A percentile compares a stretch with the other conserved stretches of the same genome.
Conservation (phyloP, 768 basidiomycete genomes). For the Leucocoprinus birnbaumii region DNA sequence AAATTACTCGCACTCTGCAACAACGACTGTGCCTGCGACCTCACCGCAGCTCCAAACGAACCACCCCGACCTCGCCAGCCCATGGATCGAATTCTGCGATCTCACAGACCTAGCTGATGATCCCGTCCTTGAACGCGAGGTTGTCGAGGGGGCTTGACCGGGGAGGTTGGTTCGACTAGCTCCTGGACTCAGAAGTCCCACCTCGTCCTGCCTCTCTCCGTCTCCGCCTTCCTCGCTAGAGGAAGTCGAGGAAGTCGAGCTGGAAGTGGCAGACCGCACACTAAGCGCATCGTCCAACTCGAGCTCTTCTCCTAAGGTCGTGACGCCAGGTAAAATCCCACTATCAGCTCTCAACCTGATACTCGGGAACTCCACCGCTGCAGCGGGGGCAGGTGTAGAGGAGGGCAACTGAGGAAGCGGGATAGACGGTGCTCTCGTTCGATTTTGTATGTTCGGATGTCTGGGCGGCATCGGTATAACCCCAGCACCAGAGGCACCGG, state of each 20-base stretch:
- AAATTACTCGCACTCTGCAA: conserved; percentile 57
- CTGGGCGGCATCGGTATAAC: conserved; percentile 43
- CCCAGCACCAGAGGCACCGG: conserved; percentile 16
- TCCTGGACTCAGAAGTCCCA: conserved; percentile 25
- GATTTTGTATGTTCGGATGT: conserved; percentile 26
- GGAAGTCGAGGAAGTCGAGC: too few relatives aligned
- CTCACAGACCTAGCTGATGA: conserved; percentile 7
- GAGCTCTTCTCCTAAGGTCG: conserved; percentile 22
- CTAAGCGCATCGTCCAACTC: conserved; percentile 24
- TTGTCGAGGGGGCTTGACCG: background rate
- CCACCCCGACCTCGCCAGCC: conserved; percentile 35
- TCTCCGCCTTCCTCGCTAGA: conserved; percentile 2
- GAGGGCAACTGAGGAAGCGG: conserved; percentile 24
- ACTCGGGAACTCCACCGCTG: conserved; percentile 17
- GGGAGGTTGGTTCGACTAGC: conserved; percentile 12
- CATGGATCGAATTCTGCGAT: conserved; percentile 10
- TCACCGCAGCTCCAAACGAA: conserved; percentile 44
- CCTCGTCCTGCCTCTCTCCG: conserved; percentile 15
- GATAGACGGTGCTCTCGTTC: conserved; percentile 23
- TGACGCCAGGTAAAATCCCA: conserved; percentile 15
- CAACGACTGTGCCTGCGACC: conserved; percentile 65
- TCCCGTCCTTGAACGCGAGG: conserved; percentile 18
- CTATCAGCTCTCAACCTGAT: conserved; percentile 10
- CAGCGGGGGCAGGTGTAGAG: too few relatives aligned
- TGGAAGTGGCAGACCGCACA: too few relatives aligned